A percentile compares a stretch with the other conserved stretches of the same genome.
phyloP scores from a whole-genome alignment of 345 rosid species.

The Brassica cretica region DNA sequence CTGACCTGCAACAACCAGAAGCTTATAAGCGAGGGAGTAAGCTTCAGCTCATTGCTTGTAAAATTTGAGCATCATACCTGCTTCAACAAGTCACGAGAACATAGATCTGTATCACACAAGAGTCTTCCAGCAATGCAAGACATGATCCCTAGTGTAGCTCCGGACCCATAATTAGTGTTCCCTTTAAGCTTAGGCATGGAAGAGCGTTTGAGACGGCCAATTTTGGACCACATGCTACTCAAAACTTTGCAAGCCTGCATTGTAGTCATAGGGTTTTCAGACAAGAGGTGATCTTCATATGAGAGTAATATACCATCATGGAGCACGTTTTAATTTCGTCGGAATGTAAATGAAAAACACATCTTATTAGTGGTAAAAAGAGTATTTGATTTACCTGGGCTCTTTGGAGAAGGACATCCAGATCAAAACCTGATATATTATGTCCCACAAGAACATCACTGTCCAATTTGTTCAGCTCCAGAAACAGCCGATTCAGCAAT shows the following conservation, averaged over 20 bases:
- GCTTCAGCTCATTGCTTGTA: constrained; percentile 21
- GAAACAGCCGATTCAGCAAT: constrained; percentile 81
- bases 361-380: background rate
- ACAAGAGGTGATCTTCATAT: constrained; percentile 1
- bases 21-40: constrained; percentile 30
- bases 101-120: constrained; percentile 85
- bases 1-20: constrained; percentile 70
- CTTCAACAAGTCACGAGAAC: constrained; percentile 86
- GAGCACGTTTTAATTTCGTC: background rate
- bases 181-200: constrained; percentile 92
- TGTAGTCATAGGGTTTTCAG: constrained; percentile 4
- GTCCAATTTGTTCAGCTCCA: constrained; percentile 81
- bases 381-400: constrained; percentile 61
- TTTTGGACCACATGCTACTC: constrained; percentile 94
- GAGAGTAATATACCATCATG: constrained; percentile 9
- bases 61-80: constrained; percentile 54
- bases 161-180: constrained; percentile 72
- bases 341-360: constrained; percentile 6
- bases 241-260: constrained; percentile 85
- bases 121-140: constrained; percentile 96
- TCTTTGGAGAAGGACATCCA: constrained; percentile 93
- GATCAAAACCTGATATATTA: constrained; percentile 96
- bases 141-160: constrained; percentile 94
- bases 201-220: constrained; percentile 95
- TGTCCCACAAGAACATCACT: constrained; percentile 96